Conservation (phyloP, 1,284 basidiomycete genomes). For the Earliella scabrosa region DNA sequence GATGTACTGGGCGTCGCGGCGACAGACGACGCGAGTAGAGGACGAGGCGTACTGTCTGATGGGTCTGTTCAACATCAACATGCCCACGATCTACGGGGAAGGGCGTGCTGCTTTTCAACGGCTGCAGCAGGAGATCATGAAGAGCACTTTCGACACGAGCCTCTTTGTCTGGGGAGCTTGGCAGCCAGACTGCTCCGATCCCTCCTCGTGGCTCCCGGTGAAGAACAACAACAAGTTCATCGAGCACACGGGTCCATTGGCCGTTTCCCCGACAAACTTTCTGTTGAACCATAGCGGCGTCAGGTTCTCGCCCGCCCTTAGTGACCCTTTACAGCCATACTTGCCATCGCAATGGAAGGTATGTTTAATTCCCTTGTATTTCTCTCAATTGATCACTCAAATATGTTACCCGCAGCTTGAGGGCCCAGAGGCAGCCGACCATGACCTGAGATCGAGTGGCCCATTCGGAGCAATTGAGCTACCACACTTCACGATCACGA, state of each 20-base stretch:
- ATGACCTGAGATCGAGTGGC: neutral
- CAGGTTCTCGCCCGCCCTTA: neutral
- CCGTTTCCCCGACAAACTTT: no score
- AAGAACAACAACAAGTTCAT: no score
- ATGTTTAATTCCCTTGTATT: no score
- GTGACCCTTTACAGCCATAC: neutral
- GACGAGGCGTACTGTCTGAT: constrained; percentile 8
- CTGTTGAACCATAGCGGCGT: no score
- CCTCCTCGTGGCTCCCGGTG: no score
- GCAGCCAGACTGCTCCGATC: no score
- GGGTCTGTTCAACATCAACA: constrained; percentile 4
- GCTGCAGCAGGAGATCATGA: constrained; percentile 9
- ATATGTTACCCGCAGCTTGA: no score
- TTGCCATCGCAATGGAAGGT: neutral
- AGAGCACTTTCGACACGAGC: neutral
- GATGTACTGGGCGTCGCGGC: constrained; percentile 6
- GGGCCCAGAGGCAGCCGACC: neutral
- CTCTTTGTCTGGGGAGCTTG: constrained; percentile 1
- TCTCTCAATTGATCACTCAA: neutral
- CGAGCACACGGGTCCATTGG: no score
- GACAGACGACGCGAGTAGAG: neutral
- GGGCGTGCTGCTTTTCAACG: neutral
- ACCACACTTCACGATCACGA: no score
- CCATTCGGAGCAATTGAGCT: neutral
- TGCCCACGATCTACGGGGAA: constrained; percentile 12